Base-by-base conservation (phyloP, 2,329 filamentous ascomycete genomes). In the Cladosporium velox region DNA sequence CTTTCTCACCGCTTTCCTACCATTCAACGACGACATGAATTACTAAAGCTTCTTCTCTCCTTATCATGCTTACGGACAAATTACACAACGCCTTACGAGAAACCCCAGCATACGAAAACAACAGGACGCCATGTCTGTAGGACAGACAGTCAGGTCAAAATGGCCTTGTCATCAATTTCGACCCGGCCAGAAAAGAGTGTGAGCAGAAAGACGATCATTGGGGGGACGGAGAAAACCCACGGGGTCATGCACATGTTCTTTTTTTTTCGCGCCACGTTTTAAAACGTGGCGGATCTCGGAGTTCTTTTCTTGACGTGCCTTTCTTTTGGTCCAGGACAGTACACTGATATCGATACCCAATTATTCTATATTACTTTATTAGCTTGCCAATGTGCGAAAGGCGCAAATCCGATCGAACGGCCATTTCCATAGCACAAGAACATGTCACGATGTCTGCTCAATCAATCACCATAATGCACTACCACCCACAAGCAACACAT, bases 11-110 rank as follows among this genome's bases (percentile, higher is more conserved):
- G 7, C 15, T n/a, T 44, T 15, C 18, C 5, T 44, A 1, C 38
- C 38, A 44, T 61, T 62, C 47, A 38, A 62, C 59, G 47, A 54
- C 30, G 7, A 54, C n/a, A 54, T 62, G 59, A 44, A 62, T 62
- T 62, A 62, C 47, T 62, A 54, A 35, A 32, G 12, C 41, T 21
- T 44, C 41, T 44, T 32, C 24, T 32, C 34, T 28, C 26, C 34
- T 59, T 41, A 26, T 28, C n/a, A 21, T 24, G 10, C 15, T 21
- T 41, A 15, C 32, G 14, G 5, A 57, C 52, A n/a, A 32, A 21
- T 21, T 12, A 26, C 32, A 59, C 57, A 24, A 59, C 35, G 21
- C 38, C 30, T 52, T 32, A 61, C n/a, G 41, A 61, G 26, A 38
- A 58, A 41, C 4, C 34, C 34, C 30, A 57, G 54, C 54, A 58